Evolutionary conservation across 768 basidiomycete species (phyloP).

Genomic region (Boletus sp.): DNA sequence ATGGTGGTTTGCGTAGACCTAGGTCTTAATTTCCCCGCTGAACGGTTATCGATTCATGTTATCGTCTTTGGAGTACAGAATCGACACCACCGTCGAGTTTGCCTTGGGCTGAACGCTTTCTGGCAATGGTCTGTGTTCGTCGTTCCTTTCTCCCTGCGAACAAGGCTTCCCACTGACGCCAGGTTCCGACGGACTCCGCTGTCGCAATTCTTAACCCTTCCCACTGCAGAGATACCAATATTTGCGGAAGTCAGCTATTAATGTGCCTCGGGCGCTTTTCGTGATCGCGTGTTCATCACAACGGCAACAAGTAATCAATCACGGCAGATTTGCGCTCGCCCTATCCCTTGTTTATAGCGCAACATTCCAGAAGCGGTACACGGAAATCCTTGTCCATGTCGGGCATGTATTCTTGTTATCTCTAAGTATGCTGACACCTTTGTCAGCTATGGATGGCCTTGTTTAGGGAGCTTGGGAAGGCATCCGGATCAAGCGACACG

Average conservation of each 20-base stretch:
- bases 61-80: too few relatives aligned
- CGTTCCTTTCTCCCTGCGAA: background rate
- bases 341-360: slow-evolving; percentile 2
- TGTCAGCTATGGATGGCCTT: background rate
- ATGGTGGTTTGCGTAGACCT: too few relatives aligned
- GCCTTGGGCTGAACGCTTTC: too few relatives aligned
- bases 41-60: background rate
- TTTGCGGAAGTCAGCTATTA: background rate
- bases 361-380: background rate
- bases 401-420: slow-evolving; percentile 23
- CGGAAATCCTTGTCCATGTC: background rate
- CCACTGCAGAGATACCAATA: background rate
- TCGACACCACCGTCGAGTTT: too few relatives aligned
- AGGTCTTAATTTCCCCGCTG: too few relatives aligned
- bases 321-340: background rate
- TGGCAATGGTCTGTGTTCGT: too few relatives aligned
- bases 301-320: background rate
- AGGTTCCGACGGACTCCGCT: background rate
- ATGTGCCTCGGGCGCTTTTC: background rate
- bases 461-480: too few relatives aligned
- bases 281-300: background rate
- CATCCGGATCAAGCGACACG: background rate
- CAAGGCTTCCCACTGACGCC: background rate
- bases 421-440: background rate
- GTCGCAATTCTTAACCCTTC: background rate